phyloP scores from a whole-genome alignment of 2,329 filamentous ascomycete genomes.

The Pseudogymnoascus destructans region DNA sequence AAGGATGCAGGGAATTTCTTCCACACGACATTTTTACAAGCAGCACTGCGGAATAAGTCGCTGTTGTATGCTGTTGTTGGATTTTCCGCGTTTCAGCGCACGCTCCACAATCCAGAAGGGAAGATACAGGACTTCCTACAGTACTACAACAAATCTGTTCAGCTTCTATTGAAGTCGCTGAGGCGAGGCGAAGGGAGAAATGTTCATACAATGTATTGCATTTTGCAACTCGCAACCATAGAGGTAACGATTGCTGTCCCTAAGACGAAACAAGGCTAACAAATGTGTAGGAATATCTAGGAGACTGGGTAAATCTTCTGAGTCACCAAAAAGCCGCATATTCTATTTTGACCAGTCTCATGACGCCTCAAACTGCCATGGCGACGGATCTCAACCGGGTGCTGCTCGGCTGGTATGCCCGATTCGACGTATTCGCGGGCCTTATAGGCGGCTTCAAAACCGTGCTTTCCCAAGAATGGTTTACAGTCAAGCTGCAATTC shows the following conservation, averaged over 20 bases:
- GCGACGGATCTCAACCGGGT: slow-evolving; percentile 57
- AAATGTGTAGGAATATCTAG: slow-evolving; percentile 64
- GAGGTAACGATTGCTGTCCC: slow-evolving; percentile 47
- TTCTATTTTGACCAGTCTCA: slow-evolving; percentile 64
- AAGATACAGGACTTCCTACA: slow-evolving; percentile 70
- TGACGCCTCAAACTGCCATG: slow-evolving; percentile 62
- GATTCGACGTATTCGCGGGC: slow-evolving; percentile 75
- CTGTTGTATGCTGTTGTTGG: slow-evolving; percentile 77
- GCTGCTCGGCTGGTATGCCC: slow-evolving; percentile 76
- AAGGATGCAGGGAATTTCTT: slow-evolving; percentile 63
- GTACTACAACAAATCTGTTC: slow-evolving; percentile 84
- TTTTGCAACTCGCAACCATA: slow-evolving; percentile 83
- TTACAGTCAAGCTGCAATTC: slow-evolving; percentile 37
- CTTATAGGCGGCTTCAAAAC: slow-evolving; percentile 70
- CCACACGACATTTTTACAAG: slow-evolving; percentile 52
- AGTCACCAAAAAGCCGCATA: slow-evolving; percentile 85
- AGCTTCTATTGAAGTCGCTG: slow-evolving; percentile 57
- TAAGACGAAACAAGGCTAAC: slow-evolving; percentile 10
- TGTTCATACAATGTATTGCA: slow-evolving; percentile 67
- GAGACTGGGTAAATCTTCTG: slow-evolving; percentile 88
- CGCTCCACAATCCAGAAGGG: slow-evolving; percentile 55
- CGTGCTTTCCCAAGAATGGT: slow-evolving; percentile 67
- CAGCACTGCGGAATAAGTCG: slow-evolving; percentile 65
- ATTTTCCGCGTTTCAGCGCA: slow-evolving; percentile 79
- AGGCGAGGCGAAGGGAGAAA: slow-evolving; percentile 57